Evolutionary conservation across 2,329 filamentous ascomycete species (phyloP), one percentile per base, ranked within the genome.

Genomic region (Cordyceps pruinosa): DNA sequence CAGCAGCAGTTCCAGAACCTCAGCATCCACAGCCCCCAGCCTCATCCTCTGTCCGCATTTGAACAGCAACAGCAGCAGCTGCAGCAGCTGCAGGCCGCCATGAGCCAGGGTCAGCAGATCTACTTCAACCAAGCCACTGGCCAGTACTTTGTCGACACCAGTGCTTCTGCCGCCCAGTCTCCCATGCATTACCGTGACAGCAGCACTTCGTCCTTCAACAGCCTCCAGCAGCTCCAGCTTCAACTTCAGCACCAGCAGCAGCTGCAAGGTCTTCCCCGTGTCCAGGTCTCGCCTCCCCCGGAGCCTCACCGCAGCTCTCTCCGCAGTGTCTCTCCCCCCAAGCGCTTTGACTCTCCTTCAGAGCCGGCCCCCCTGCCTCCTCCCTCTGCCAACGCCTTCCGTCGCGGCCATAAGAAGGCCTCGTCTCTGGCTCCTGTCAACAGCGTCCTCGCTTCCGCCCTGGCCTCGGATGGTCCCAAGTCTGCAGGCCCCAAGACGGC

Each of bases 401-500:
- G 92, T 61, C 90, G 91, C 58, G 89, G 90, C 57, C 93, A 97
- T 75, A 94, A 95, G 80, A 97, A 97, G 82, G 84, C 84, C 12
- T 83, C 85, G 23, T 96, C 93, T 5, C 79, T 92, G 28, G 82
- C 86, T 52, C 80, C 80, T 51, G 81, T 81, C 61, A 84, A 83
- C 64, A 71, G 68, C 41, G 71, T 72, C 32, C 69, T 81, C 32
- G 73, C 77, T 48, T 69, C 80, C 47, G 66, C 74, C 45, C 67
- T 72, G 37, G 68, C 73, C 2, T 42, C 39, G 2, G 70, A 72
- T 26, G 66, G 64, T 23, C 78, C 78, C 49, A 85, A 81, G 70
- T 82, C 83, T 26, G 77, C 84, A 39, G 89, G 80, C 1, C 89
- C 90, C 58, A 94, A 91, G 77, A 88, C 89, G 37, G 83, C 88